Base-by-base conservation (phyloP, 306 rosid genomes). In the Vigna nakashimae region DNA sequence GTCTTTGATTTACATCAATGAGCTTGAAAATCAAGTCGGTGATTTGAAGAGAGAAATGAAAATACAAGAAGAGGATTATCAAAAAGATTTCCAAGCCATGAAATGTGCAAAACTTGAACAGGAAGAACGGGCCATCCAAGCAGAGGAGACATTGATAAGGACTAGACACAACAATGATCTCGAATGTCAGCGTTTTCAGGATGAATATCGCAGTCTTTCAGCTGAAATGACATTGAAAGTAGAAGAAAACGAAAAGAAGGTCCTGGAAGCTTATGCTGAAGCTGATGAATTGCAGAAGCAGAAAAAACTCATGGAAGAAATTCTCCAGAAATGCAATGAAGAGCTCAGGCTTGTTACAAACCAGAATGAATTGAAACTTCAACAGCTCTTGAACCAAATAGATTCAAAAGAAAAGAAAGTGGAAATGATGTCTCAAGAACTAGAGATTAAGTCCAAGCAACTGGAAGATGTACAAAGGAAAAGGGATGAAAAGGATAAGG, bases 111-210 rank as follows among this genome's bases (percentile, higher is more conserved):
- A 91, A 76, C 56, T 22, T 43, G 88, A 91, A 79, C 90, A 85
- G 84, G 99, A 91, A 82, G 78, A 89, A 80, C 80, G 87, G 65
- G 92, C 97, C 56, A 77, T 70, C 77, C 88, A 78, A 79, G 90
- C 90, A 36, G 96, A 95, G 82, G 98, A 95, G 80, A 86, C 89
- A 51, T 87, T 91, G 82, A 88, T 79, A 75, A 86, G 83, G 79
- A 81, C 86, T 16, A 90, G 87, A 79, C 80, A 79, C 82, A 85
- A 87, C 60, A 87, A 63, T 87, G 87, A 90, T 81, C 59, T 83
- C 15, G 80, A 86, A 22, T 82, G 89, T 50, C 94, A 91, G 72
- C 87, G 73, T 51, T 87, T 91, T 72, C 91, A 91, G 83, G 92
- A 92, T 59, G 95, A 90, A 75, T 82, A 88, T 60, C 86, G 88